Evolutionary conservation across 441 rosid species (phyloP), one percentile per base, ranked within the genome.

Genomic region (Manihot esculenta): DNA sequence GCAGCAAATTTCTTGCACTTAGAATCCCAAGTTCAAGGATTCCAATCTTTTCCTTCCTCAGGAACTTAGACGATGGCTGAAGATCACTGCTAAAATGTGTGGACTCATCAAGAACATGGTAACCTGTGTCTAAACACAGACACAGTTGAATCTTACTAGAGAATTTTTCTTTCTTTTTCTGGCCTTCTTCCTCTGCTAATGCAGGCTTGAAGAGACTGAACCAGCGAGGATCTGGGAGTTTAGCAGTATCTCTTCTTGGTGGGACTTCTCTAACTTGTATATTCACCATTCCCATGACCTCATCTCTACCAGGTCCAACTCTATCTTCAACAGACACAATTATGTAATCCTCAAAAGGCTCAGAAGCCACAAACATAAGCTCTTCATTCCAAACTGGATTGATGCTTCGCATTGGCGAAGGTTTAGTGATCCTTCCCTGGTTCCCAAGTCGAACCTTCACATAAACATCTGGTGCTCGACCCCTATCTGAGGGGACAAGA

Each of bases 381-480:
- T 87, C 90, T n/a, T 89, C 90, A 18, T 79, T 79, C 94, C 92
- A 89, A 41, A 62, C 70, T 7, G 90, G 89, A 68, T 80, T 87
- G 48, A 69, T 14, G 35, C 71, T 78, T 73, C 79, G 74, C 12
- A 66, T 73, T 38, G 56, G 80, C 13, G 80, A 77, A 54, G 72
- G 20, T 50, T 77, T 54, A 13, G 84, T 89, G 66, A 74, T 61
- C 72, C 76, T 74, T 10, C 5, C 72, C 75, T 85, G 77, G 62
- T 76, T 63, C 10, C 83, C 87, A 48, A 82, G 61, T 15, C 57
- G 21, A 27, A 78, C 78, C 68, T 61, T 84, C 9, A 79, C 83
- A 54, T 12, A 50, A 17, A 60, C 66, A 10, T 80, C 83, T 0
- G 86, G 89, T 5, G 51, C 66, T 50, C 87, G 75, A 59, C 82